Evolutionary conservation across 2,329 filamentous ascomycete species (phyloP), one percentile per base, ranked within the genome.

Genomic region (Penicillium sp.): DNA sequence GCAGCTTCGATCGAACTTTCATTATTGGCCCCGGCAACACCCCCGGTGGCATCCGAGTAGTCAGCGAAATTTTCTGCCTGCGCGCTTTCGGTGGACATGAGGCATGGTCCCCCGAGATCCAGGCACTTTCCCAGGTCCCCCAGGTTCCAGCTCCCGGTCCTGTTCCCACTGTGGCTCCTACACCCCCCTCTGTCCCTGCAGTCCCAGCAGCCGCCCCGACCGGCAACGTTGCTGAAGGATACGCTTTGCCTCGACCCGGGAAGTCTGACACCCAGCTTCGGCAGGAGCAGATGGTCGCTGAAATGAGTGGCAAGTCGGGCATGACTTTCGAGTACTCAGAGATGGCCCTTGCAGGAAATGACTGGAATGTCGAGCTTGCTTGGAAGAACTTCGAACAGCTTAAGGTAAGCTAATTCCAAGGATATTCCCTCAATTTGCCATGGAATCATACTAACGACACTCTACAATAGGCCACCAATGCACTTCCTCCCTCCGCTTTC

Each of bases 1-100:
- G 91, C 59, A 91, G 89, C 72, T 96, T 96, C 74, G 91, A 92
- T 54, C 86, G 92, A 50, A 89, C 86, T 0, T 91, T 95, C 70
- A 79, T 93, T 41, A 81, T 96, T 19, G 90, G 90, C 0, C 91
- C 91, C 1, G 90, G 89, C 33, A 82, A 82, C 35, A 84, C 86
- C 0, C 82, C 86, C 6, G 79, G 81, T 46, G 84, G 85, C 19
- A 83, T 95, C 55, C 84, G 91, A 48, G 89, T 96, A 38, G 81
- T 93, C 63, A 93, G 85, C 71, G 92, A 96, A 73, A 85, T 92
- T 77, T 80, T 95, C 40, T 86, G 86, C 15, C 77, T 96, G 50
- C 85, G 89, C 63, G 85, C 87, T 6, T 92, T 86, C 60, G 84
- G 84, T 46, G 84, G 83, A 48, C 71, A 72, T 33, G 77, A 81